Conservation (phyloP, 192 early-diverging fungal genomes). For the Martensiomyces pterosporus region DNA sequence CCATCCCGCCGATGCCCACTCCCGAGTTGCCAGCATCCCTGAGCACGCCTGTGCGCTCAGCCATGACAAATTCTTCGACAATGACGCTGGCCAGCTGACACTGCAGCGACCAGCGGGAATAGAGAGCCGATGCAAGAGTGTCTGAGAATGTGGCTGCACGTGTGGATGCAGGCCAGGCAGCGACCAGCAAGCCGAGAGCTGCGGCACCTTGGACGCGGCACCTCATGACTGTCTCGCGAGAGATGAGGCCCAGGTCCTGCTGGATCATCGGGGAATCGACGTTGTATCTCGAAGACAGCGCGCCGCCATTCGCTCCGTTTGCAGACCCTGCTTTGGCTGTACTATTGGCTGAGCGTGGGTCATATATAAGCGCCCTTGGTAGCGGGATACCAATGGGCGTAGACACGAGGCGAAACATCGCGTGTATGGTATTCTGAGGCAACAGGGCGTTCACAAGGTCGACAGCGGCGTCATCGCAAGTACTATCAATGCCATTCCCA, state of each 20-base stretch:
- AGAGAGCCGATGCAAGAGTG: conserved; percentile 60
- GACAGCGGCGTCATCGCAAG: not conserved
- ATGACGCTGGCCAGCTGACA: conserved; percentile 71
- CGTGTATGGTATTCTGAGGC: not conserved
- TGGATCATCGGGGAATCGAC: conserved; percentile 87
- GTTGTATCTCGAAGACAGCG: conserved; percentile 53
- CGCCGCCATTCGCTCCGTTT: not conserved
- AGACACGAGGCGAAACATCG: conserved; percentile 69
- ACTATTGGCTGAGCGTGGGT: not conserved
- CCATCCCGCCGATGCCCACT: too few species aligned
- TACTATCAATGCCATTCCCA: not conserved
- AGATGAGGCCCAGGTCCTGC: conserved; percentile 84
- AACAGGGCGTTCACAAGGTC: conserved; percentile 31
- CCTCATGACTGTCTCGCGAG: conserved; percentile 69
- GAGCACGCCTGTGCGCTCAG: conserved; percentile 41
- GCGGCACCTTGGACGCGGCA: conserved; percentile 74
- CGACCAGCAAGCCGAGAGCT: conserved; percentile 73
- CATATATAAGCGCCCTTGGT: conserved; percentile 49
- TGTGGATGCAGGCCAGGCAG: conserved; percentile 51
- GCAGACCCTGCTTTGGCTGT: not conserved
- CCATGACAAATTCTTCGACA: conserved; percentile 75
- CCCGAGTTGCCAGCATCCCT: too few species aligned
- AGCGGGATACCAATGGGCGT: conserved; percentile 86
- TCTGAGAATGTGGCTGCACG: conserved; percentile 50
- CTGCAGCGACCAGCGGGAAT: conserved; percentile 71